These are phyloP conservation scores for Venturia pyrina DNA, from an alignment of 2,329 filamentous ascomycete species.

Conservation along the genomic window DNA sequence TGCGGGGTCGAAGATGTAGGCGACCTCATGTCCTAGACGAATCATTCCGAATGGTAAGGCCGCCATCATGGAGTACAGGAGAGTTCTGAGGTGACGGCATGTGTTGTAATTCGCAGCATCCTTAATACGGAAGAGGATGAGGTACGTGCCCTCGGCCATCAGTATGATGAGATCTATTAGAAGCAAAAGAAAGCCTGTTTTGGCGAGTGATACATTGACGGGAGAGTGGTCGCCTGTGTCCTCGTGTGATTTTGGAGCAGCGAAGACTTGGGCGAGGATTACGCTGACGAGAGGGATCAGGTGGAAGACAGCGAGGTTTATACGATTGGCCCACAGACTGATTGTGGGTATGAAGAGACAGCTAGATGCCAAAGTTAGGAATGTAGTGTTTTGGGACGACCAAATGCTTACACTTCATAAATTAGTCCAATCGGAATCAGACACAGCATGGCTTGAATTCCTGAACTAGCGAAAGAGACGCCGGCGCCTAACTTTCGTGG, in stretches of 20 bases:
- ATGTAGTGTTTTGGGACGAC: neutral
- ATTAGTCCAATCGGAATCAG: neutral
- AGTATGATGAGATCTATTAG: neutral
- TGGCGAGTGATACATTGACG: neutral
- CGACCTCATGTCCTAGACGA: neutral
- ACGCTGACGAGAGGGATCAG: neutral
- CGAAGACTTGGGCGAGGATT: neutral
- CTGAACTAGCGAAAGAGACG: neutral
- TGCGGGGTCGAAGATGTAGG: neutral
- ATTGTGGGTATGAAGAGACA: constrained; percentile 5
- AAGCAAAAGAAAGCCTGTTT: neutral
- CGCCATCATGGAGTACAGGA: neutral
- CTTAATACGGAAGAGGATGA: neutral
- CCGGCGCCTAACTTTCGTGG: neutral
- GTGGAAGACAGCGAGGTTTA: neutral
- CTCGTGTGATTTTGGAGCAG: neutral
- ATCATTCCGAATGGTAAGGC: neutral
- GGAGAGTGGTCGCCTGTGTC: neutral
- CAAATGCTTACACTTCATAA: neutral
- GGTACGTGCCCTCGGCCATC: neutral
- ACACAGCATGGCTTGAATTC: neutral
- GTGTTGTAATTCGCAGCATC: neutral
- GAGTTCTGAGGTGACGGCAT: neutral
- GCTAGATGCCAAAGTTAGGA: neutral
- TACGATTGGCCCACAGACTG: neutral